Evolutionary conservation across 306 rosid species (phyloP).

Genomic region (Inga laurina): DNA sequence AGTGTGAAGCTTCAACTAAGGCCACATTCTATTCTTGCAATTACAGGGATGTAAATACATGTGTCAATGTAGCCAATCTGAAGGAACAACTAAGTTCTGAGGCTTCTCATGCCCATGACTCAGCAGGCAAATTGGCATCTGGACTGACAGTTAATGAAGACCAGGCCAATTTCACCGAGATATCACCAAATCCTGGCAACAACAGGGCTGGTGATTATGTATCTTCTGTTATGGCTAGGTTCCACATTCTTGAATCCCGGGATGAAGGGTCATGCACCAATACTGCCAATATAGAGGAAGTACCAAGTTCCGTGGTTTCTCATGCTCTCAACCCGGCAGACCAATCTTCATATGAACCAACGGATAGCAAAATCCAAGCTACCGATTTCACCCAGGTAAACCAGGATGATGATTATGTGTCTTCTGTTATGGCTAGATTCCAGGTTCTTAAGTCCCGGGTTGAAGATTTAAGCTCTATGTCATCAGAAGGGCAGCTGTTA

Average conservation of each 20-base stretch:
- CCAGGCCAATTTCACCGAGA: slow-evolving; percentile 20
- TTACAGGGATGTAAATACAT: slow-evolving; percentile 38
- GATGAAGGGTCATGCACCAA: slow-evolving; percentile 28
- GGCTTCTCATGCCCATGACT: slow-evolving; percentile 22
- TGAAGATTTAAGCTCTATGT: slow-evolving; percentile 37
- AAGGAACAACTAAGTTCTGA: slow-evolving; percentile 42
- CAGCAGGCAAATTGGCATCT: slow-evolving; percentile 32
- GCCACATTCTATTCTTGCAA: slow-evolving; percentile 51
- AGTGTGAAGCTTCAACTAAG: slow-evolving; percentile 56
- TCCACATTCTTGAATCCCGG: slow-evolving; percentile 49
- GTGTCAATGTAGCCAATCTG: not conserved
- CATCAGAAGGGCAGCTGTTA: slow-evolving; percentile 34
- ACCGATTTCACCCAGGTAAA: slow-evolving; percentile 18
- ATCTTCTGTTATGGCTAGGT: slow-evolving; percentile 58
- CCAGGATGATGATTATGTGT: slow-evolving; percentile 37
- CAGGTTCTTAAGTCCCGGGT: slow-evolving; percentile 47
- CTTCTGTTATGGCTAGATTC: slow-evolving; percentile 61
- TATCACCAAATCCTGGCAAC: slow-evolving; percentile 33
- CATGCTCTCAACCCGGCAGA: slow-evolving; percentile 28
- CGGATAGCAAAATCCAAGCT: slow-evolving; percentile 25
- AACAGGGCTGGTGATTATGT: slow-evolving; percentile 36
- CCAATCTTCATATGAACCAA: slow-evolving; percentile 25
- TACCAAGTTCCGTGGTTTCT: slow-evolving; percentile 36
- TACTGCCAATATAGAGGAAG: slow-evolving; percentile 27
- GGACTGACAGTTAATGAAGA: slow-evolving; percentile 28